Base-by-base conservation (phyloP, 1,139 yeast species). In the Candida albicans region DNA sequence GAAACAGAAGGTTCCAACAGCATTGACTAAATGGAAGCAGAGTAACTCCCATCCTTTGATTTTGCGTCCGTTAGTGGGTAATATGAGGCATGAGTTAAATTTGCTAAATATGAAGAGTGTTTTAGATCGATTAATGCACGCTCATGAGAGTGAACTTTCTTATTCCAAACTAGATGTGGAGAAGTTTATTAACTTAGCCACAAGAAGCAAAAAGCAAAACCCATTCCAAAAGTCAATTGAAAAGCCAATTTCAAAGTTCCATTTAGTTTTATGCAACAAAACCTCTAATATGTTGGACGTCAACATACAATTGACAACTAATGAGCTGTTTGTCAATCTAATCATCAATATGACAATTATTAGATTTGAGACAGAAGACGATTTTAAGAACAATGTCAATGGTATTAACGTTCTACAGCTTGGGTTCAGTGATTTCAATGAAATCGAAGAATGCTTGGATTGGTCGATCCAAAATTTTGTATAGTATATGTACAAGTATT, bases 1-100 rank as follows among this genome's bases (percentile, higher is more conserved):
- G 48, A 71, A 72, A 51, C 78, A 73, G 45, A 67, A 69, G 25
- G 68, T 62, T 47, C 79, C 82, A 10, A 72, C 82, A 0, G 67
- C 75, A 25, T 59, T 74, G 46, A 71, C 83, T 40, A 70, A 79
- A 59, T 75, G 73, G 82, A 75, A 70, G 64, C 74, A 70, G 66
- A 51, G 54, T 45, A 68, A 73, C 43, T 69, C 73, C 34, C 79
- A 70, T 41, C 77, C 82, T 1, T 62, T 80, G 43, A 70, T 84
- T 24, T 65, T 84, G 40, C 65, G 87, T 39, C 93, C 95, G 1
- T 61, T 87, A 33, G 69, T 87, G 27, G 89, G 90, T 2, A 84
- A 82, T 52, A 74, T 83, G 44, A 77, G 81, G 45, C 95, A 87
- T 55, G 82, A 82, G 51, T 64, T 73, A 41, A 68, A 77, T 37